A percentile compares a stretch with the other conserved stretches of the same genome.
These are phyloP conservation scores for Leccinum solheimii DNA, from an alignment of 1,284 basidiomycete species.

Conservation along the genomic window DNA sequence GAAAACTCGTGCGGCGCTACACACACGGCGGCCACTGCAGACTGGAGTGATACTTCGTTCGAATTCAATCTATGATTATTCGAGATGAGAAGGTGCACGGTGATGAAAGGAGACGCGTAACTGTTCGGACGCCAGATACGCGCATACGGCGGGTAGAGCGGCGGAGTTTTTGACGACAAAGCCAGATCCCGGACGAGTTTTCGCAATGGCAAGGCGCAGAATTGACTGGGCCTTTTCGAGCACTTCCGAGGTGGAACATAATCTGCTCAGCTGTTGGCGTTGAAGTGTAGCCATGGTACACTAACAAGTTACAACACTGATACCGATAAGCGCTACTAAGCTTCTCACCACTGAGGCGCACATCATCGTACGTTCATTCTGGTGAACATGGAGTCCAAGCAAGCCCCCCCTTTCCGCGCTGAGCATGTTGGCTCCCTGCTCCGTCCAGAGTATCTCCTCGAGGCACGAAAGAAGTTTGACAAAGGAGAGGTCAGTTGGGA, in stretches of 20 bases:
- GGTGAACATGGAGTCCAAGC: background rate
- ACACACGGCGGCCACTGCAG: slow-evolving; percentile 28
- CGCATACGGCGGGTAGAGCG: slow-evolving; percentile 31
- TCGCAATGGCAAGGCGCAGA: slow-evolving; percentile 25
- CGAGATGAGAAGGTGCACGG: background rate
- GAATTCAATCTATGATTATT: slow-evolving; percentile 17
- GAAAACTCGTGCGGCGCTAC: slow-evolving; percentile 22
- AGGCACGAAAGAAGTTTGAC: slow-evolving; percentile 1
- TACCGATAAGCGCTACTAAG: no score
- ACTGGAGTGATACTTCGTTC: slow-evolving; percentile 29
- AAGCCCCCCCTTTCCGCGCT: background rate
- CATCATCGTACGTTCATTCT: background rate
- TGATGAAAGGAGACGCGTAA: slow-evolving; percentile 3
- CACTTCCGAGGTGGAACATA: background rate
- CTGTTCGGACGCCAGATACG: slow-evolving; percentile 35
- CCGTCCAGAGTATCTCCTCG: slow-evolving; percentile 1
- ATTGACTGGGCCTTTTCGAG: slow-evolving; percentile 5
- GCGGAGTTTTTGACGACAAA: slow-evolving; percentile 25
- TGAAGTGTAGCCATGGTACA: background rate
- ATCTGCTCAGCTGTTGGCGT: background rate
- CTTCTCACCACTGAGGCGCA: no score
- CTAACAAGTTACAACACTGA: background rate
- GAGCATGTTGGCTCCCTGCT: background rate
- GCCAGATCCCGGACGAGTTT: slow-evolving; percentile 30
- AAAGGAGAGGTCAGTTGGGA: background rate